phyloP scores from a whole-genome alignment of 495 filamentous ascomycete species.

The Penicillium steckii region DNA sequence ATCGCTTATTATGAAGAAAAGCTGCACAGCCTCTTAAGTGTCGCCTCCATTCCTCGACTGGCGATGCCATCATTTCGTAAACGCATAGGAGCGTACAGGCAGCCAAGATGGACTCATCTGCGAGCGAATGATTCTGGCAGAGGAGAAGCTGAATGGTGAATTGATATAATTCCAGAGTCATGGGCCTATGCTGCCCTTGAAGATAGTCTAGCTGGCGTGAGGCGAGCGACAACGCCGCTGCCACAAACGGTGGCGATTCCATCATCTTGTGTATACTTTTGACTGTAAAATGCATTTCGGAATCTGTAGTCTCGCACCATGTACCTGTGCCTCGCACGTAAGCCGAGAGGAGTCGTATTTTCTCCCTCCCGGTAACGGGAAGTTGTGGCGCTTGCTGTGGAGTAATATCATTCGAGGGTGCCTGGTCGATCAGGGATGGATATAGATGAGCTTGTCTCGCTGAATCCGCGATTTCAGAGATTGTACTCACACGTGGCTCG shows the following conservation, averaged over 20 bases:
- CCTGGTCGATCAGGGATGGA: background rate
- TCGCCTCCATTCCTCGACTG: slow-evolving; percentile 13
- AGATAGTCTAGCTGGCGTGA: slow-evolving; percentile 11
- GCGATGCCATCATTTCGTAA: slow-evolving; percentile 20
- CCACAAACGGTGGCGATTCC: slow-evolving; percentile 9
- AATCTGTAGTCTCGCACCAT: slow-evolving; percentile 17
- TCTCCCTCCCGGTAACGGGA: slow-evolving; percentile 8
- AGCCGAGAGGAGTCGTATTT: slow-evolving; percentile 7
- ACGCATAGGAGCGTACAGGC: slow-evolving; percentile 15
- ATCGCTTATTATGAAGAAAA: slow-evolving; percentile 8
- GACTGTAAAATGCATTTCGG: slow-evolving; percentile 13
- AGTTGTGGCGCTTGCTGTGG: slow-evolving; percentile 1
- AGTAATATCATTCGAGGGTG: background rate
- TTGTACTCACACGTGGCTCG: background rate
- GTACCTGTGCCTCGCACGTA: slow-evolving; percentile 13
- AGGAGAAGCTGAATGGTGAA: slow-evolving; percentile 11
- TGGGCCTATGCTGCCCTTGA: slow-evolving; percentile 1
- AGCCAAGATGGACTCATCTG: slow-evolving; percentile 11
- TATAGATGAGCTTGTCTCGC: too few species aligned
- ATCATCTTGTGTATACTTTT: slow-evolving; percentile 10
- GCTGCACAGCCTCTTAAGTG: slow-evolving; percentile 15
- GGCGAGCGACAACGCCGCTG: slow-evolving; percentile 11
- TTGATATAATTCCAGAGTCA: slow-evolving; percentile 17
- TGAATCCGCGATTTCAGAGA: background rate
- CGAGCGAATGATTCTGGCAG: slow-evolving; percentile 6